Conservation (phyloP, 1,284 basidiomycete species). For the Ganoderma multipileum region DNA sequence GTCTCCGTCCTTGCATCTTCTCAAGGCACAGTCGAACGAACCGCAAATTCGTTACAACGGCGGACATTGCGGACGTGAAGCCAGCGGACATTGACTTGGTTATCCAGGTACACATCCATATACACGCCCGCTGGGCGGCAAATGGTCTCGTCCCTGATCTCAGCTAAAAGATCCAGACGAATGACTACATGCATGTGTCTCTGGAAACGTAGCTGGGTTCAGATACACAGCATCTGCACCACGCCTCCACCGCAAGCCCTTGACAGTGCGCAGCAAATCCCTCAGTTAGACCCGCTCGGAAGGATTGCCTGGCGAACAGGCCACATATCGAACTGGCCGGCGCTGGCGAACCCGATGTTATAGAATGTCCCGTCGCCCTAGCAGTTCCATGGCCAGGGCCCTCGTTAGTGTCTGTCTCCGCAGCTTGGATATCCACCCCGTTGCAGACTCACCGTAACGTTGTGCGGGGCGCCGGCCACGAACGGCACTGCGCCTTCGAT, state of each 20-base stretch:
- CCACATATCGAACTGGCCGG: background rate
- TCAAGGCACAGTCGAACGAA: too few species aligned
- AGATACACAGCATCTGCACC: too few species aligned
- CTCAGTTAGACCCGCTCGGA: background rate
- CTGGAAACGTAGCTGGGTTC: too few species aligned
- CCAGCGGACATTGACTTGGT: too few species aligned
- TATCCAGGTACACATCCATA: too few species aligned
- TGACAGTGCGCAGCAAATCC: background rate
- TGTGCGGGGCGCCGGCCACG: conserved; percentile 48
- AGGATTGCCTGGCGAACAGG: background rate
- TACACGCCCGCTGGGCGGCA: too few species aligned
- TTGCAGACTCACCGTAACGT: conserved; percentile 40
- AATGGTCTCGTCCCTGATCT: too few species aligned
- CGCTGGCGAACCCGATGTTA: background rate
- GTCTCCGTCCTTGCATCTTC: too few species aligned
- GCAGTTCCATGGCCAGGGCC: background rate
- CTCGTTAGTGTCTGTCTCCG: background rate
- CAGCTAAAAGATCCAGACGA: too few species aligned
- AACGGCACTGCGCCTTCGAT: conserved; percentile 50
- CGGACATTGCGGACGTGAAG: too few species aligned
- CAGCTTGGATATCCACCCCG: background rate
- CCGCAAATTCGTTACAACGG: too few species aligned
- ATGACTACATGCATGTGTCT: too few species aligned
- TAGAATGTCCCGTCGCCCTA: background rate
- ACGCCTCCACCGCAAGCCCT: background rate